Evolutionary conservation across 1,284 basidiomycete species (phyloP).

Genomic region (Ustilago trichophora): DNA sequence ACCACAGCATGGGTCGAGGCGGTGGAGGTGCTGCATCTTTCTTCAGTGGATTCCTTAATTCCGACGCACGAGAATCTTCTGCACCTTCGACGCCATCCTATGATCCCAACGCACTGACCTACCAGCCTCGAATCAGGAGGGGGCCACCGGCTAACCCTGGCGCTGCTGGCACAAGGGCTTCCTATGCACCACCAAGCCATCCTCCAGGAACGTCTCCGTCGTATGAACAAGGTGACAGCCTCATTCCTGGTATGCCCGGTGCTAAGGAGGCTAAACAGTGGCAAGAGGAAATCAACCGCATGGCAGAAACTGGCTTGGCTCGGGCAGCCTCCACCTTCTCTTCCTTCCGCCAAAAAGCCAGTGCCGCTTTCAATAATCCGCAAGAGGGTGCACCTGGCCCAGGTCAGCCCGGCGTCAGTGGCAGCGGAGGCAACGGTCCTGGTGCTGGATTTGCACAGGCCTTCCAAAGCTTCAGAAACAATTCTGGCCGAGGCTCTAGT

Average conservation of each 20-base stretch:
- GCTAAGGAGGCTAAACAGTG: slow-evolving; percentile 57
- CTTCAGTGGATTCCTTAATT: slow-evolving; percentile 34
- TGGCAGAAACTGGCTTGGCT: slow-evolving; percentile 53
- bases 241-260: slow-evolving; percentile 50
- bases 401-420: slow-evolving; percentile 4
- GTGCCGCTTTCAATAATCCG: slow-evolving; percentile 37
- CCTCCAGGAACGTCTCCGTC: slow-evolving; percentile 4
- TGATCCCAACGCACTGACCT: slow-evolving; percentile 51
- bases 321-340: slow-evolving; percentile 56
- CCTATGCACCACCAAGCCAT: slow-evolving; percentile 12
- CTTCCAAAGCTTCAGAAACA: slow-evolving; percentile 29
- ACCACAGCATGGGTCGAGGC: slow-evolving; percentile 16
- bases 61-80: slow-evolving; percentile 10
- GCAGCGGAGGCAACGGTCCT: neutral
- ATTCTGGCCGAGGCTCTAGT: slow-evolving; percentile 6
- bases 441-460: slow-evolving; percentile 26
- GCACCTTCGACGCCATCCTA: slow-evolving; percentile 25
- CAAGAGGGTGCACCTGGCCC: slow-evolving; percentile 10
- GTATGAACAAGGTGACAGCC: slow-evolving; percentile 29
- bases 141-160: neutral
- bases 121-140: slow-evolving; percentile 51
- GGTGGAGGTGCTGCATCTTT: slow-evolving; percentile 41
- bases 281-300: slow-evolving; percentile 57
- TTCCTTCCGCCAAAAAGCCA: slow-evolving; percentile 46
- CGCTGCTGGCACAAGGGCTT: slow-evolving; percentile 14